These are phyloP conservation scores for Wickerhamiella australiensis DNA, from an alignment of 805 yeast genomes.

Conservation along the genomic window DNA sequence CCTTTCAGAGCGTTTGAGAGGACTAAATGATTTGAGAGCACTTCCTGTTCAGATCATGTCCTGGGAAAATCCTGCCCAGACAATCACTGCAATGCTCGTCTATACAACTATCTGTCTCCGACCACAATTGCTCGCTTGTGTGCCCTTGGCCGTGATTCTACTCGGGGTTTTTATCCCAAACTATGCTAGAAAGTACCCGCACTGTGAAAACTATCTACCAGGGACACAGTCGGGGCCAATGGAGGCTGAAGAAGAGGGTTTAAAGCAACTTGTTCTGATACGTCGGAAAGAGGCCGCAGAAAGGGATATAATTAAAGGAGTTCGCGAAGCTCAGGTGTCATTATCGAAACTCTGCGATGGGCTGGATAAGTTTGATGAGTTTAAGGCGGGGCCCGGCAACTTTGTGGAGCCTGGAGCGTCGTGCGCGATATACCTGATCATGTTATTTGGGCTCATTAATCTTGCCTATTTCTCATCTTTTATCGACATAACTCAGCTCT, in stretches of 20 bases:
- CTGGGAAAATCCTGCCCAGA: conserved; percentile 67
- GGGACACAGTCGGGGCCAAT: conserved; percentile 18
- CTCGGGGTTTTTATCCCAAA: conserved; percentile 57
- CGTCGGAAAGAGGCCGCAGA: conserved; percentile 15
- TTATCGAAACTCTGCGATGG: conserved; percentile 42
- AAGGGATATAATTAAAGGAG: conserved; percentile 17
- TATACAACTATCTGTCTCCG: conserved; percentile 58
- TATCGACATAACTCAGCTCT: conserved; percentile 49
- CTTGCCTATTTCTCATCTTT: conserved; percentile 27
- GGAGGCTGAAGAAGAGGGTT: conserved; percentile 21
- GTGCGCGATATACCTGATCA: conserved; percentile 42
- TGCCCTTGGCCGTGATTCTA: conserved; percentile 48
- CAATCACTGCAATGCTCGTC: conserved; percentile 45
- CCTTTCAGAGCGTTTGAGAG: conserved; percentile 43
- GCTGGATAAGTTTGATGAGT: conserved; percentile 41
- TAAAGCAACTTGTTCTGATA: conserved; percentile 11
- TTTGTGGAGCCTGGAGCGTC: conserved; percentile 59
- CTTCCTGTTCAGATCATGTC: conserved; percentile 47
- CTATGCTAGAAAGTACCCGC: conserved; percentile 32
- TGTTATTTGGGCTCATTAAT: conserved; percentile 28
- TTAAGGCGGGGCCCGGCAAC: conserved; percentile 51
- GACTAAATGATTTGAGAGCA: conserved; percentile 49
- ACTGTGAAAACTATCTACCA: conserved; percentile 15
- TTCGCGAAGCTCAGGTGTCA: conserved; percentile 42
- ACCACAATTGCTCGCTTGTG: conserved; percentile 53